phyloP scores from a whole-genome alignment of 257 asterid species.

The Solanum etuberosum region DNA sequence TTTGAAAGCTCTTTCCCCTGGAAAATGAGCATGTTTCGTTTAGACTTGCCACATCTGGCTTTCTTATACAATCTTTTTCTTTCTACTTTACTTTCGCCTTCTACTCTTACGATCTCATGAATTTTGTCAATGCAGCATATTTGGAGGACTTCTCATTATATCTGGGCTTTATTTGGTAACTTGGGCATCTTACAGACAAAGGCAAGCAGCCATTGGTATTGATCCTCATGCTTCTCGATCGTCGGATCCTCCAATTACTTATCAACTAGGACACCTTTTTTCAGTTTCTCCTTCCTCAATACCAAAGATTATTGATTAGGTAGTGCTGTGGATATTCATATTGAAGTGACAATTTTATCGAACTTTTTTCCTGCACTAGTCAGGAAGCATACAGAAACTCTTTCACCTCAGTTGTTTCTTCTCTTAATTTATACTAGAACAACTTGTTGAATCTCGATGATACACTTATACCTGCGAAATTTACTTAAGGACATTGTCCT shows the following conservation, averaged over 20 bases:
- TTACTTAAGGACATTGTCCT: not conserved
- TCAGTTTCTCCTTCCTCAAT: slow-evolving; percentile 45
- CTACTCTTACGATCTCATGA: not conserved
- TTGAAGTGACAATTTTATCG: not conserved
- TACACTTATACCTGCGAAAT: not conserved
- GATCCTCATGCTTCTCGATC: slow-evolving; percentile 27
- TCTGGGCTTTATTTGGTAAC: slow-evolving; percentile 92
- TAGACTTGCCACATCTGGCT: not conserved
- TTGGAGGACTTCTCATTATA: slow-evolving; percentile 74
- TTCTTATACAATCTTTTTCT: not conserved
- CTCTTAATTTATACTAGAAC: not conserved
- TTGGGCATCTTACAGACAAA: slow-evolving; percentile 75
- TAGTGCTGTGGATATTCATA: not conserved
- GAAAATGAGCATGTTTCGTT: not conserved
- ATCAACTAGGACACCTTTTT: slow-evolving; percentile 47
- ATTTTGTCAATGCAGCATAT: slow-evolving; percentile 43
- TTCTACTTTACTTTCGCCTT: not conserved
- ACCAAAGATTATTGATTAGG: slow-evolving; percentile 53
- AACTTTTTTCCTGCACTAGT: not conserved
- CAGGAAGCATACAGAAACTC: not conserved
- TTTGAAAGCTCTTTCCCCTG: not conserved
- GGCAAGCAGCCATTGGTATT: slow-evolving; percentile 21
- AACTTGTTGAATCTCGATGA: not conserved
- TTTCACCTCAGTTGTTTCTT: not conserved
- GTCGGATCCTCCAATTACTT: slow-evolving; percentile 40